Evolutionary conservation across 768 basidiomycete species (phyloP).

Genomic region (Chalciporus piperatus): DNA sequence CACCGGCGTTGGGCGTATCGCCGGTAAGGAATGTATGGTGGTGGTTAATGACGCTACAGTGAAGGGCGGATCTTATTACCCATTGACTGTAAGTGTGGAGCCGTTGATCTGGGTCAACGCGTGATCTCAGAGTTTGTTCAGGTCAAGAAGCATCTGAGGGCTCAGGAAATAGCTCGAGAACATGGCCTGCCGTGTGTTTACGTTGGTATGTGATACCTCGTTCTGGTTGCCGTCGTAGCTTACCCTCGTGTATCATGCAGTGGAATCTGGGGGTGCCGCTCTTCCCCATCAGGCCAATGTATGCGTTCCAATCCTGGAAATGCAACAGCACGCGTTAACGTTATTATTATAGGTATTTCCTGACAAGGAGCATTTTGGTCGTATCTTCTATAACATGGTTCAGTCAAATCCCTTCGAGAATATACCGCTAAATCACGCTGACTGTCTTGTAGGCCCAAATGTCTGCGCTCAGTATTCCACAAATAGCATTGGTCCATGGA

Average conservation of each 20-base stretch:
- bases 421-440: constrained; percentile 1
- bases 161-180: constrained; percentile 92
- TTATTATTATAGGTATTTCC: constrained; percentile 64
- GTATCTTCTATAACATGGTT: constrained; percentile 98
- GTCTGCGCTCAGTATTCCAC: constrained; percentile 88
- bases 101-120: neutral
- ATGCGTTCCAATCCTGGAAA: constrained; percentile 5
- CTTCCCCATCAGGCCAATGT: constrained; percentile 89
- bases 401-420: constrained; percentile 1
- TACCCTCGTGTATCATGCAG: constrained; percentile 37
- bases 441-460: constrained; percentile 69
- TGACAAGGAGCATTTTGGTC: constrained; percentile 92
- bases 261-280: constrained; percentile 93
- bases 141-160: constrained; percentile 95
- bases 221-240: neutral
- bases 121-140: constrained; percentile 22
- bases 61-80: constrained; percentile 91
- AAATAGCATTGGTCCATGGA: constrained; percentile 91
- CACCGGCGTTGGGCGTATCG: constrained; percentile 77
- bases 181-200: constrained; percentile 90
- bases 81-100: constrained; percentile 59
- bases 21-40: constrained; percentile 81
- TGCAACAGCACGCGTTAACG: neutral
- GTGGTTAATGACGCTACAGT: constrained; percentile 95
- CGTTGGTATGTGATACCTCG: constrained; percentile 55